phyloP scores from a whole-genome alignment of 495 filamentous ascomycete species.

The Penicillium manginii region DNA sequence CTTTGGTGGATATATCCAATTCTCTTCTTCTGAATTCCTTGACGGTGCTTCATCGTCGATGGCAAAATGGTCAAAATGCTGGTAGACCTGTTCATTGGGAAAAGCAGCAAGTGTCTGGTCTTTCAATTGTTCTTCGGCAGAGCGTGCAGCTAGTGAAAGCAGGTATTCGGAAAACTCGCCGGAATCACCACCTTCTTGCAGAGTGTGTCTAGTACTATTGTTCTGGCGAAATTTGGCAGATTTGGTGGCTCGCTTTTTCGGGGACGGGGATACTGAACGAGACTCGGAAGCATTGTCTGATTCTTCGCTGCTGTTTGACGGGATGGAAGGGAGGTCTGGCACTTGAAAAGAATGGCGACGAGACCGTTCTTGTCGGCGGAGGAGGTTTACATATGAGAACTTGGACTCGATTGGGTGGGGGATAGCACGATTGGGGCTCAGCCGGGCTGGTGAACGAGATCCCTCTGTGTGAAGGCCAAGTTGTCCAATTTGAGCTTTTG shows the following conservation, averaged over 20 bases:
- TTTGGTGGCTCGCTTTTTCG: background rate
- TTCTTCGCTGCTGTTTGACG: slow-evolving; percentile 59
- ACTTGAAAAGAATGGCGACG: slow-evolving; percentile 60
- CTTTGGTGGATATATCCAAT: slow-evolving; percentile 41
- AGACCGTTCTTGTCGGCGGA: slow-evolving; percentile 37
- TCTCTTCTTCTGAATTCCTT: slow-evolving; percentile 26
- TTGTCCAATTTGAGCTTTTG: background rate
- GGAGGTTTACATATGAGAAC: slow-evolving; percentile 51
- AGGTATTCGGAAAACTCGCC: slow-evolving; percentile 72
- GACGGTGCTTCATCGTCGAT: slow-evolving; percentile 57
- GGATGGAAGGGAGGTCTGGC: slow-evolving; percentile 55
- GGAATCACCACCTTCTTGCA: slow-evolving; percentile 66
- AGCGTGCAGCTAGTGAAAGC: slow-evolving; percentile 72
- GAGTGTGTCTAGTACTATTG: slow-evolving; percentile 43
- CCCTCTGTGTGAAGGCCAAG: background rate
- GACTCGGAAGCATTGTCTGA: slow-evolving; percentile 47
- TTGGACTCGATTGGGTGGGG: slow-evolving; percentile 39
- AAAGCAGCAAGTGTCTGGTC: slow-evolving; percentile 73
- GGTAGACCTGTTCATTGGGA: slow-evolving; percentile 65
- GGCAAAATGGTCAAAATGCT: slow-evolving; percentile 63
- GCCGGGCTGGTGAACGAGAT: background rate
- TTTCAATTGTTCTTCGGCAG: slow-evolving; percentile 72
- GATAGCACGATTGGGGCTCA: slow-evolving; percentile 1
- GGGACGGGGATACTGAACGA: slow-evolving; percentile 32
- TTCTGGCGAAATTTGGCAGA: slow-evolving; percentile 21